Base-by-base conservation (phyloP, 2,329 filamentous ascomycete genomes). In the Talaromyces atroroseus region DNA sequence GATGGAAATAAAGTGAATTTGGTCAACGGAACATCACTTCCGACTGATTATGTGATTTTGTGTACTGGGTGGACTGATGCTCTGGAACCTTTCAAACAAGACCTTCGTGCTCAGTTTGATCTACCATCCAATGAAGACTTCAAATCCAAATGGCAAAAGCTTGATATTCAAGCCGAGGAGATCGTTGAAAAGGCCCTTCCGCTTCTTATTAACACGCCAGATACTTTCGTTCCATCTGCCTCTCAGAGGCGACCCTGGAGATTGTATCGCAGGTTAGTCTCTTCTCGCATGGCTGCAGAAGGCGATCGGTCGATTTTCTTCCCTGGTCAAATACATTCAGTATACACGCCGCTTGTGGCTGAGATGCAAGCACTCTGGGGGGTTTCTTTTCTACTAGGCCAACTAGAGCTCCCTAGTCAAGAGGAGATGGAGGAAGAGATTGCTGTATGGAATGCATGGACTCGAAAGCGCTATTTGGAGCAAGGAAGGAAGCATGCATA, bases 281-380 rank as follows among this genome's bases (percentile, higher is more conserved):
- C 63, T 5, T 63, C 63, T 3, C 23, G 44, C 1, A 38, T 69
- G 8, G 66, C 67, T 2, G 63, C 64, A 0, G 44, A 61, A 29
- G 66, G 65, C 5, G 68, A 74, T 54, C 63, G 70, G 2, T 68
- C 66, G 0, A 62, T 74, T 16, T 49, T 63, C 44, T 66, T 73
- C 54, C 66, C 65, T 1, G 71, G 71, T 4, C 58, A 65, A 36
- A 66, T 71, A 16, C 66, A 70, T 58, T 57, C 64, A 1, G 61
- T 65, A 5, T 64, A 66, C 47, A 70, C 66, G 0, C 66, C 68
- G 1, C 38, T 66, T 0, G 59, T 67, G 5, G 60, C 62, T 4
- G 66, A 68, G 56, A 46, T 67, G 2, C 68, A 72, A 54, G 60
- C 69, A 0, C 61, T 73, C 14, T 73, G 69, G 69, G 67, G 61